Base-by-base conservation (phyloP, 2,329 filamentous ascomycete species). In the Escovopsis sp. region DNA sequence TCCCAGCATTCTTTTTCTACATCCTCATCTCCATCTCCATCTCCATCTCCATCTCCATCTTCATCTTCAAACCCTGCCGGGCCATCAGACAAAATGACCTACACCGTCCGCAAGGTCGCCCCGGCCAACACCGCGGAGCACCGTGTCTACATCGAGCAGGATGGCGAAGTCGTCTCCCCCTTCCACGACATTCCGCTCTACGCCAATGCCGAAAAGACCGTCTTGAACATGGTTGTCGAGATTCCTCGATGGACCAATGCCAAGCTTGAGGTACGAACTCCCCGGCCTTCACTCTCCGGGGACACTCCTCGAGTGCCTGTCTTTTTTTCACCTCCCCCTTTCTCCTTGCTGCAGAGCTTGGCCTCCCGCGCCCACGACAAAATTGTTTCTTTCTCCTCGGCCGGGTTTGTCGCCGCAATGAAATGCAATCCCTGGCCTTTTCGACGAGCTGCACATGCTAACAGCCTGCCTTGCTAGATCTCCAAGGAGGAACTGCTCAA, bases 191-290 rank as follows among this genome's bases (percentile, higher is more conserved):
- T 98, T 49, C 90, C 90, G 43, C 83, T 98, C 50, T 98, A 86
- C 59, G 88, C 88, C 77, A 94, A 98, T 62, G 72, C 82, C 64
- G 81, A 94, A 70, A 76, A 94, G 72, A 93, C 80, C 51, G 68
- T 96, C 60, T 74, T 98, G 56, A 98, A 98, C 79, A 98, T 98
- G 90, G 61, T 98, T 46, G 90, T 98, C 53, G 90, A 98, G 79
- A 94, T 98, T 54, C 90, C 90, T 54, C 80, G 90, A 68, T 98
- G 90, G 90, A 94, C 88, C 70, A 98, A 98, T 67, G 90, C 82
- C 55, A 98, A 98, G 78, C 83, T 92, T 64, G 90, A 98, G 82
- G 88, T 94, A 62, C 48, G 79, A 65, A n/a, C n/a, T n/a, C n/a
- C n/a, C n/a, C 10, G 21, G 21, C 21, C 21, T 23, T n/a, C 35